Evolutionary conservation across 1,284 basidiomycete species (phyloP), one percentile per base, ranked within the genome.

Genomic region (Neonothopanus nambi): DNA sequence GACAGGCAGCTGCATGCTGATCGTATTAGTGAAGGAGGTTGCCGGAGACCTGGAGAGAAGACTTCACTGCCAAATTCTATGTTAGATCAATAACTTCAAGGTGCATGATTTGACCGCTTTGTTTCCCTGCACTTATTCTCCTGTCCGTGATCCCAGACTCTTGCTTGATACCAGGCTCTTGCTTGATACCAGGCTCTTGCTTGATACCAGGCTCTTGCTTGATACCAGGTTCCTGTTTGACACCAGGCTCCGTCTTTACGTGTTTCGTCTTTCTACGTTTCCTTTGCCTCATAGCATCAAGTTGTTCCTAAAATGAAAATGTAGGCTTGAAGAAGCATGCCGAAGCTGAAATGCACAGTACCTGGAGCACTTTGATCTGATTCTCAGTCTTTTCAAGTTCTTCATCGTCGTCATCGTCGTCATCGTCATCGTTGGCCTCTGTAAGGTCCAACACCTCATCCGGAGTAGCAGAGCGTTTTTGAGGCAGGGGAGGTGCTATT

Each of bases 401-500:
- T 21, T 17, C 23, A 23, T 44, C 35, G 5, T 28, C 45, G 9
- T 46, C 44, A 5, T 28, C 8, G 3, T 46, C 44, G 7, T n/a
- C 24, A 20, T 26, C 28, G 42, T 3, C 5, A 13, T 21, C 15
- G 15, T 35, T 28, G n/a, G 3, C n/a, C 18, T 17, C 48, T 18
- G 30, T 35, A 9, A 46, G 17, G 7, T 35, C 28, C n/a, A 35
- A 2, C 9, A 15, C 9, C 36, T 33, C n/a, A 26, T 12, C 13
- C 12, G 33, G 15, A 12, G 26, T 12, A 13, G 24, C 43, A 7
- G 43, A 11, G 3, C 9, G 28, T 21, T 35, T 46, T 13, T 17
- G 33, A n/a, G 28, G 13, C n/a, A 7, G 41, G 13, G 17, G 20
- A 13, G 52, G 45, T 9, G 44, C 52, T n/a, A 53, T 53, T 11